Percentiles rank a stretch among this genome's conserved stretches.
Conservation (phyloP, 2,329 filamentous ascomycete genomes). For the Coleophoma crateriformis region DNA sequence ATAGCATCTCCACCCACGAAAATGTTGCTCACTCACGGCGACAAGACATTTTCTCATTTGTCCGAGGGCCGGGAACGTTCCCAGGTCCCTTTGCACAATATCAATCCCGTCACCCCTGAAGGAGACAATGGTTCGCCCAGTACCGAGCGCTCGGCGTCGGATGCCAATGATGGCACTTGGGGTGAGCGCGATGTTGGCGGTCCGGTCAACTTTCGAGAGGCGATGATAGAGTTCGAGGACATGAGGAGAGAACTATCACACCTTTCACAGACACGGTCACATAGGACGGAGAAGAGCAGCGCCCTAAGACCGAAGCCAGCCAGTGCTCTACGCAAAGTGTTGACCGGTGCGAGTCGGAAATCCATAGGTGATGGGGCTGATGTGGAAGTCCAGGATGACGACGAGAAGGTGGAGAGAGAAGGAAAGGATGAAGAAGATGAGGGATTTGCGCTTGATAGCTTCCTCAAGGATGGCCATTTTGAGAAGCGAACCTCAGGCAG, state of each 20-base stretch:
- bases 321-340: constrained; percentile 6
- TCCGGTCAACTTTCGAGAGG: constrained; percentile 42
- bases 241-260: constrained; percentile 49
- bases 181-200: constrained; percentile 54
- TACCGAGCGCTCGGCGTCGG: no score
- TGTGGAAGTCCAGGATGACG: constrained; percentile 14
- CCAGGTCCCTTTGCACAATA: background rate
- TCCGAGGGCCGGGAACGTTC: background rate
- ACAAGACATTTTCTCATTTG: no score
- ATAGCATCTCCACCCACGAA: no score
- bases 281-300: constrained; percentile 8
- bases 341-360: constrained; percentile 7
- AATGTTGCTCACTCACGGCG: no score
- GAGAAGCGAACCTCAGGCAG: constrained; percentile 64
- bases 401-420: constrained; percentile 17
- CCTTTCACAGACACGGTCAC: constrained; percentile 36
- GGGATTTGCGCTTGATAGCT: constrained; percentile 63
- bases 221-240: constrained; percentile 54
- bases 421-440: constrained; percentile 43
- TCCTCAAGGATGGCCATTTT: constrained; percentile 69
- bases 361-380: constrained; percentile 19
- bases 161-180: constrained; percentile 46
- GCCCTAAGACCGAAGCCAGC: background rate
- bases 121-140: no score
- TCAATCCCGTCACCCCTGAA: background rate